Percentiles rank a stretch among this genome's conserved stretches.
phyloP scores from a whole-genome alignment of 768 basidiomycete species.

The Suillus brevipes region DNA sequence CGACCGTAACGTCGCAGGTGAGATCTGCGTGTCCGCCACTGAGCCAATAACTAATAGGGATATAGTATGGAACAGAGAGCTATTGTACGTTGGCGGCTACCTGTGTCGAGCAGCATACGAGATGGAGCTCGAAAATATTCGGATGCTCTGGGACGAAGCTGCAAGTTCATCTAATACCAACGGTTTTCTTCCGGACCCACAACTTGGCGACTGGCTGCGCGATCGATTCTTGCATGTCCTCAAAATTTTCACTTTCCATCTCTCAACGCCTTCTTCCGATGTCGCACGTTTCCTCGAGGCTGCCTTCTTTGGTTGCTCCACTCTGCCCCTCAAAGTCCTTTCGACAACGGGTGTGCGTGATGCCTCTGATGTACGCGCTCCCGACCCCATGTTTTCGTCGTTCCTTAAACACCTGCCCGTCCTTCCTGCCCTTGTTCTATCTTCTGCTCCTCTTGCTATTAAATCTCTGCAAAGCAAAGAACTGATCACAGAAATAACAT shows the following conservation, averaged over 20 bases:
- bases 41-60: background rate
- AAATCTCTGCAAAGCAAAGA: slow-evolving; percentile 57
- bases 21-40: slow-evolving; percentile 18
- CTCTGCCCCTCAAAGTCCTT: slow-evolving; percentile 62
- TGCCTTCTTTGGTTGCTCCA: slow-evolving; percentile 74
- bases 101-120: slow-evolving; percentile 84
- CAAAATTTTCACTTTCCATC: slow-evolving; percentile 86
- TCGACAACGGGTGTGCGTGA: slow-evolving; percentile 72
- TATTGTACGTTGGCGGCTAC: slow-evolving; percentile 82
- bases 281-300: slow-evolving; percentile 71
- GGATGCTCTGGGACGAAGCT: slow-evolving; percentile 58
- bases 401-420: slow-evolving; percentile 82
- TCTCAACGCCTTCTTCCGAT: slow-evolving; percentile 82
- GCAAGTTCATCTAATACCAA: slow-evolving; percentile 30
- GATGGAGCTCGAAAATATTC: slow-evolving; percentile 66
- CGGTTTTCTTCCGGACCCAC: slow-evolving; percentile 35
- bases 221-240: slow-evolving; percentile 73
- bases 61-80: slow-evolving; percentile 86
- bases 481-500: slow-evolving; percentile 72
- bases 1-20: slow-evolving; percentile 79
- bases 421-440: slow-evolving; percentile 60
- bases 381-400: slow-evolving; percentile 63
- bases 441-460: slow-evolving; percentile 60
- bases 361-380: slow-evolving; percentile 68
- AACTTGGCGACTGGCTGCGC: slow-evolving; percentile 52